Conservation (phyloP, 2,329 filamentous ascomycete genomes). For the Trichoderma hamatum region DNA sequence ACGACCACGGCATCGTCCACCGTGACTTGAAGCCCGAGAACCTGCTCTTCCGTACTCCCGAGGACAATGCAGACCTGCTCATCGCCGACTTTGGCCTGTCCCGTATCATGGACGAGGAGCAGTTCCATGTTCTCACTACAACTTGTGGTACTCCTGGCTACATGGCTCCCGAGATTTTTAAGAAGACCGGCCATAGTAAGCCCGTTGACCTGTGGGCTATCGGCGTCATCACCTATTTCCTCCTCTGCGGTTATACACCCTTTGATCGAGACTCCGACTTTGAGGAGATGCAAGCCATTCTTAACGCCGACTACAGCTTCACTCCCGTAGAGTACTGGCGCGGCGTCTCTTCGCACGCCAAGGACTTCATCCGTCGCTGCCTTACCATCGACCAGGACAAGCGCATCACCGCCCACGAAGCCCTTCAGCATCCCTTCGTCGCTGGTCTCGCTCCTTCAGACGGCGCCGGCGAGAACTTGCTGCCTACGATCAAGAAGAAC, state of each 20-base stretch:
- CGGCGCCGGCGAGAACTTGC: conserved; percentile 61
- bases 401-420: conserved; percentile 89
- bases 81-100: conserved; percentile 97
- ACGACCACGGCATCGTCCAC: conserved; percentile 98
- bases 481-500: conserved; percentile 73
- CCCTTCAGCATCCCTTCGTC: conserved; percentile 68
- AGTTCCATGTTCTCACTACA: conserved; percentile 96
- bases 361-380: conserved; percentile 90
- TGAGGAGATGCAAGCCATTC: conserved; percentile 99
- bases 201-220: conserved; percentile 98
- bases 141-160: conserved; percentile 98
- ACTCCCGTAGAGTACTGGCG: conserved; percentile 96
- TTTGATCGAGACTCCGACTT: conserved; percentile 97
- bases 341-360: conserved; percentile 80
- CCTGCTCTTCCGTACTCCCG: conserved; percentile 91
- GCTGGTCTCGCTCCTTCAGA: conserved; percentile 54
- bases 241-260: conserved; percentile 96
- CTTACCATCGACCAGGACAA: conserved; percentile 85
- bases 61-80: conserved; percentile 94
- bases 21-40: conserved; percentile 98
- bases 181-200: conserved; percentile 97
- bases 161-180: conserved; percentile 99
- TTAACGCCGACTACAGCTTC: conserved; percentile 95
- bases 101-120: conserved; percentile 98
- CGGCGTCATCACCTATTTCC: conserved; percentile 97